phyloP scores from a whole-genome alignment of 139 green algal species.

The Picochlorum sp. region DNA sequence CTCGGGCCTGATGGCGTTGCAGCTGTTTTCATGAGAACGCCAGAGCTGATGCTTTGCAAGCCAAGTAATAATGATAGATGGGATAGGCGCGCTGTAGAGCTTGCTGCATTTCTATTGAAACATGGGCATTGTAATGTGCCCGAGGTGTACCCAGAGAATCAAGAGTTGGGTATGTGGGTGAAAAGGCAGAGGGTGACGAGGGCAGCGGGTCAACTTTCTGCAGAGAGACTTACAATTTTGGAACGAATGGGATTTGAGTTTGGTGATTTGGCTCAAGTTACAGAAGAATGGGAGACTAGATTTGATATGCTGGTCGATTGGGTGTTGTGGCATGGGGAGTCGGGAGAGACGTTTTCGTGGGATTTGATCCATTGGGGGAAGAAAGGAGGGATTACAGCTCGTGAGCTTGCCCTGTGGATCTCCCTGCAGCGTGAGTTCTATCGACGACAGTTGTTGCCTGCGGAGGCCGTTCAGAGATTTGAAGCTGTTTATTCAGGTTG shows the following conservation, averaged over 20 bases:
- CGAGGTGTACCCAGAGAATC: constrained; percentile 25
- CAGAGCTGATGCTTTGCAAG: constrained; percentile 57
- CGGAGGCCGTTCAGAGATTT: constrained; percentile 30
- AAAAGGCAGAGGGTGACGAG: constrained; percentile 31
- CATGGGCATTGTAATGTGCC: constrained; percentile 53
- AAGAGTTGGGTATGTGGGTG: constrained; percentile 44
- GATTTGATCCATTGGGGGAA: constrained; percentile 36
- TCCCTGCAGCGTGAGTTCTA: constrained; percentile 46
- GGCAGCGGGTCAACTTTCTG: constrained; percentile 26
- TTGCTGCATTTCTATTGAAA: constrained; percentile 31
- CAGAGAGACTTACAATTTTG: constrained; percentile 36
- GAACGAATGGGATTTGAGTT: constrained; percentile 52
- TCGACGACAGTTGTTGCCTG: constrained; percentile 28
- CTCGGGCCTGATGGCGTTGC: constrained; percentile 33
- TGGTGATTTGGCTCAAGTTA: constrained; percentile 45
- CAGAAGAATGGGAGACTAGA: constrained; percentile 48
- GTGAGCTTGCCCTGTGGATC: constrained; percentile 44
- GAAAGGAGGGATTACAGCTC: constrained; percentile 27
- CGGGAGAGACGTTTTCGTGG: constrained; percentile 32
- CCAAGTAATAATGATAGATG: constrained; percentile 45
- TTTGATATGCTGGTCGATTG: constrained; percentile 52
- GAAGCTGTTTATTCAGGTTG: constrained; percentile 40
- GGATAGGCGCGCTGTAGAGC: constrained; percentile 44
- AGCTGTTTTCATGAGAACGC: constrained; percentile 27
- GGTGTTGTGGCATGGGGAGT: constrained; percentile 38